Base-by-base conservation (phyloP, 768 basidiomycete genomes). In the Mycena epipterygia region DNA sequence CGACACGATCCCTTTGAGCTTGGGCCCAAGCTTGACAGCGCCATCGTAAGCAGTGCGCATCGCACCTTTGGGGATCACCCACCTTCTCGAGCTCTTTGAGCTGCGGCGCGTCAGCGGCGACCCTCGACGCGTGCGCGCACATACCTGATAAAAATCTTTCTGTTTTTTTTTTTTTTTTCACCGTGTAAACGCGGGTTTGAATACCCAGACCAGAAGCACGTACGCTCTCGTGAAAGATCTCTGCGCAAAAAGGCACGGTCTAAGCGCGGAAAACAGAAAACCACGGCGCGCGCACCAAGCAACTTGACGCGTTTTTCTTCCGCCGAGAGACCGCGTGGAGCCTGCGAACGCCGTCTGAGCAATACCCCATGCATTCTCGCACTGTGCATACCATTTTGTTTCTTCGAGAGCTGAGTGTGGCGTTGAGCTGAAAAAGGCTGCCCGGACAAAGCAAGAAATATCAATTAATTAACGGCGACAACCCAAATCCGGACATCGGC, bases 151-250 rank as follows among this genome's bases (percentile, higher is more conserved):
- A 76, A 96, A 96, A 77, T 95, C 94, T 79, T 91, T 93, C 95
- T 96, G 72, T 25, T 32, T 63, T 37, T 44, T 57, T 29, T 96
- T 72, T 25, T 32, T 63, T 37, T 44, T 57, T 29, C 35, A n/a
- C 2, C 17, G n/a, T 1, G 42, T 67, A 17, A 66, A 27, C 37
- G 55, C 49, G 42, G 29, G 0, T 56, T 1, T 12, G 19, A 17
- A 14, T 5, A 37, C 14, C n/a, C 33, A 5, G 13, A 12, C 42
- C 6, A 57, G 29, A 5, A 27, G 29, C 61, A 67, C 79, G 60
- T 76, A 95, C 95, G 19, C 92, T 91, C 80, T 98, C 96, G 75
- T 96, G 95, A 76, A 98, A 97, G 73, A 98, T 95, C 81, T 97
- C 96, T 70, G 56, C 5, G 21, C 2, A 33, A 39, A 16, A 44